phyloP scores from a whole-genome alignment of 768 basidiomycete species.

The Psilocybe cyanescens region DNA sequence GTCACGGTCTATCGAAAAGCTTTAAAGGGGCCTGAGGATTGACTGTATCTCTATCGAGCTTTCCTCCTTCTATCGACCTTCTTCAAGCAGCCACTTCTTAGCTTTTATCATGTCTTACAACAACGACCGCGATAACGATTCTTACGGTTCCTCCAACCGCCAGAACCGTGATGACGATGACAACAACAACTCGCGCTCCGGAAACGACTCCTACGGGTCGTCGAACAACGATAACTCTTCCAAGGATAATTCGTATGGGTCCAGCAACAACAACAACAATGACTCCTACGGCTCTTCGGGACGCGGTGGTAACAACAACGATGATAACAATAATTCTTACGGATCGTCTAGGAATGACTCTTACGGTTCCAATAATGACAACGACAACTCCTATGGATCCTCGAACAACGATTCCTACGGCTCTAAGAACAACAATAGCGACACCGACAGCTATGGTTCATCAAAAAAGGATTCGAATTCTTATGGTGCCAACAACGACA shows the following conservation, averaged over 20 bases:
- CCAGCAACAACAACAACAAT: slow-evolving; percentile 5
- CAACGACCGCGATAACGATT: slow-evolving; percentile 16
- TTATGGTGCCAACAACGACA: slow-evolving; percentile 12
- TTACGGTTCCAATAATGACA: slow-evolving; percentile 16
- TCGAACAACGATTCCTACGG: slow-evolving; percentile 28
- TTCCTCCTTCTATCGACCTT: too few species aligned
- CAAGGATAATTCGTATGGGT: slow-evolving; percentile 13
- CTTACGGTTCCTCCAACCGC: slow-evolving; percentile 27
- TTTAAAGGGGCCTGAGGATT: background rate
- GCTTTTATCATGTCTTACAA: background rate
- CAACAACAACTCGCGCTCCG: background rate
- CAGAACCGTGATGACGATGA: slow-evolving; percentile 8
- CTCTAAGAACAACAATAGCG: slow-evolving; percentile 12
- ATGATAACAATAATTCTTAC: slow-evolving; percentile 26
- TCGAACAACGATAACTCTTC: slow-evolving; percentile 10
- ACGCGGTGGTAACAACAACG: slow-evolving; percentile 18
- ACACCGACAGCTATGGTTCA: slow-evolving; percentile 25
- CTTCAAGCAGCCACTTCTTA: background rate
- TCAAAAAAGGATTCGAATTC: slow-evolving; percentile 17
- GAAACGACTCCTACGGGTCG: slow-evolving; percentile 16
- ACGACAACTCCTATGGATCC: slow-evolving; percentile 25
- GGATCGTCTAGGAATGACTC: slow-evolving; percentile 19
- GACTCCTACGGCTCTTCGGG: slow-evolving; percentile 13
- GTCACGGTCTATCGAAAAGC: background rate
- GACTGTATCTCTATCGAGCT: background rate